Evolutionary conservation across 192 early-diverging fungal genomes (phyloP), one percentile per base, ranked within the genome.

Genomic region (Glomus cerebriforme): DNA sequence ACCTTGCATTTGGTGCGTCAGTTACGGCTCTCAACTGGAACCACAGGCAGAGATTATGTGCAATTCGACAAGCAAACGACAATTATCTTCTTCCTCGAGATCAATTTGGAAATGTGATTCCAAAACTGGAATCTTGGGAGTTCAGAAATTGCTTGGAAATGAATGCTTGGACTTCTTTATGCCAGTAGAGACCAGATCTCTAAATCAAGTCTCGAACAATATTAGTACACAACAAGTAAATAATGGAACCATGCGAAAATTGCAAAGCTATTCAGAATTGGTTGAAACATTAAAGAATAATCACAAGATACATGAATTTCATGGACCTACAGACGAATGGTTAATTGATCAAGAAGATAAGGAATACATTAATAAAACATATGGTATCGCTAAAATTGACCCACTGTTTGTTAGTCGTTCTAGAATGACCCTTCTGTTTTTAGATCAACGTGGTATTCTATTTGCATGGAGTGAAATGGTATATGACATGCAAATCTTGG

Each of bases 401-500:
- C 67, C 67, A 17, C 29, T 37, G 17, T 17, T 69, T 69, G 67
- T 69, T 34, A 32, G 35, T 26, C 67, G 35, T 69, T 69, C 67
- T 69, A 32, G 34, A 27, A 69, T 69, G 67, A 32, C 35, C 35
- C 3, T 69, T 69, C 32, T 37, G 67, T 34, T 69, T 26, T 69
- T 69, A 37, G 67, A 69, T 69, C 1, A 32, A 37, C 67, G 67
- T 69, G 67, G 15, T 3, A n/a, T n/a, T n/a, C n/a, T n/a, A n/a
- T n/a, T n/a, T n/a, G n/a, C n/a, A n/a, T n/a, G n/a, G n/a, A n/a
- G 24, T 69, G 67, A 69, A 37, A 69, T 69, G 67, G 67, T 12
- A 37, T 32, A 39, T n/a, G 32, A 22, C 35, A 69, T 69, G 43
- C n/a, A 10, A 6, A 24, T 24, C 10, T 62, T 62, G 59, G 10